Conservation (phyloP, 2,329 filamentous ascomycete species). For the Talaromyces sp. region DNA sequence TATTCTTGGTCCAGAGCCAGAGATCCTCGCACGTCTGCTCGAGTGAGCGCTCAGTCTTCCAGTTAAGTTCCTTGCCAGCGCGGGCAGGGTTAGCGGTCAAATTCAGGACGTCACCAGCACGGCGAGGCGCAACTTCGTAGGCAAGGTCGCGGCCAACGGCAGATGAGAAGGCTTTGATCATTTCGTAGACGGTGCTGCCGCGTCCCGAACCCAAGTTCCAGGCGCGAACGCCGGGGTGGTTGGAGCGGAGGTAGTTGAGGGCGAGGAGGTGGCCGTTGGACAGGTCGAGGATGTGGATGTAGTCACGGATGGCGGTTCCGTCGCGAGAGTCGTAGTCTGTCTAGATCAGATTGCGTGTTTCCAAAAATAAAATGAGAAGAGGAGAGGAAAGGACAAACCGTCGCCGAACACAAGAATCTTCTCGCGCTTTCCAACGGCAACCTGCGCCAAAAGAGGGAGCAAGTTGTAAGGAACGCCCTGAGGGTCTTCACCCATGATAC, state of each 20-base stretch:
- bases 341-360: not conserved
- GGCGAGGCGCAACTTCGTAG: constrained; percentile 79
- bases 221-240: constrained; percentile 84
- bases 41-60: constrained; percentile 86
- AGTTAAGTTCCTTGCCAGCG: constrained; percentile 83
- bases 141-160: constrained; percentile 81
- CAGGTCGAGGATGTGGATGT: constrained; percentile 93
- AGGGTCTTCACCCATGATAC: constrained; percentile 97
- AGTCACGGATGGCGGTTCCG: constrained; percentile 92
- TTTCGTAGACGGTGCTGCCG: constrained; percentile 94
- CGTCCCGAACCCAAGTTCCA: constrained; percentile 97
- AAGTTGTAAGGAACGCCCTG: constrained; percentile 95
- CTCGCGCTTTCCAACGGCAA: constrained; percentile 89
- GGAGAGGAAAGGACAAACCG: constrained; percentile 53
- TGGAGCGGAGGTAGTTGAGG: constrained; percentile 79
- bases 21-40: constrained; percentile 92
- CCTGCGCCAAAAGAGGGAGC: constrained; percentile 88
- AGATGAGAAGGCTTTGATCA: constrained; percentile 88
- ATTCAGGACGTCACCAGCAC: constrained; percentile 88
- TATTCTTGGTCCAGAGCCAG: constrained; percentile 97
- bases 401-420: constrained; percentile 94
- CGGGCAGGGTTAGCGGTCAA: constrained; percentile 86
- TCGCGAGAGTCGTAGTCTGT: constrained; percentile 86
- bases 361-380: not conserved
- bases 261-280: constrained; percentile 82